Evolutionary conservation across 2,329 filamentous ascomycete species (phyloP), one percentile per base, ranked within the genome.

Genomic region (Aspergillus awamori): DNA sequence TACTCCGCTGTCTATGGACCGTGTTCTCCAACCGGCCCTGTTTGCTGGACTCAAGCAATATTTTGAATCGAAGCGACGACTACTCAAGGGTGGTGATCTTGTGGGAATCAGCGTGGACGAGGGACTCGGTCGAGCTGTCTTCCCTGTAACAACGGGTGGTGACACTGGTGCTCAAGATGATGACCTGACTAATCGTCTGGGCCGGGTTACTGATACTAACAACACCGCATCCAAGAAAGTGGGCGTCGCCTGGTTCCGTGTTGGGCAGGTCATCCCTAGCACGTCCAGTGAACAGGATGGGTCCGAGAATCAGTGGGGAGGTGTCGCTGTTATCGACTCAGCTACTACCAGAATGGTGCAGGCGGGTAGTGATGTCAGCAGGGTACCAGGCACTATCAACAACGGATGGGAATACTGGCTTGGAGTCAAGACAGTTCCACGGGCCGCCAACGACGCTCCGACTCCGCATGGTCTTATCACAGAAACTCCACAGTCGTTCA

Each of bases 321-420:
- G 91, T 1, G 88, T 94, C 41, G 92, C 90, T 2, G 89, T 89
- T 51, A 92, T 99, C 53, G 94, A 98, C 74, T 91, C 91, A 48
- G 86, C 89, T 6, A 90, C 88, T 61, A 96, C 96, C 3, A 90
- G 92, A 62, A 94, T 98, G 83, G 91, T 93, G 61, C 93, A 96
- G 72, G 93, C 93, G 38, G 95, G 95, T 3, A 96, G 90, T 65
- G 91, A 93, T 70, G 90, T 91, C 49, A 89, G 90, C 70, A 89
- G 89, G 55, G 83, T 97, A 6, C 94, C 94, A 0, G 87, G 90
- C 6, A 88, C 88, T 0, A 86, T 88, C 64, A 86, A 87, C 60
- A 96, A 86, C 73, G 87, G 87, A 17, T 98, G 94, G 93, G 89
- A 90, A 64, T 96, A 93, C 73, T 99, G 97, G 76, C 84, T 97